A percentile compares a stretch with the other conserved stretches of the same genome.
Evolutionary conservation across 1,284 basidiomycete species (phyloP).

Genomic region (Cerioporus squamosus): DNA sequence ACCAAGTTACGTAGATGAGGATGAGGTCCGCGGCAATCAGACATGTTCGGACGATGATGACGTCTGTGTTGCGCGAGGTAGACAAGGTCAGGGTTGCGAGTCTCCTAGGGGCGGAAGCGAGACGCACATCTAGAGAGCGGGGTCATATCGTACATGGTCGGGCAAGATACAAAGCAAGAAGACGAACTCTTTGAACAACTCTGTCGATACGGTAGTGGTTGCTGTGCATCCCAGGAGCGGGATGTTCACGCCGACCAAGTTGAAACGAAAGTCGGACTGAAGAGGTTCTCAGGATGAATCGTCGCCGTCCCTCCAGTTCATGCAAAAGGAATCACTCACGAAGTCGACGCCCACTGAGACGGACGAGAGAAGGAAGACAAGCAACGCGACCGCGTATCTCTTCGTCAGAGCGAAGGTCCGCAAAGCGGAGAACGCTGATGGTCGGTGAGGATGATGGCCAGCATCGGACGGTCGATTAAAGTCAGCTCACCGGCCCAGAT

Average conservation of each 20-base stretch:
- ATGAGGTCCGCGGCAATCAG: neutral
- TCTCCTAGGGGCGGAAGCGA: neutral
- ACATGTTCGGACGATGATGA: neutral
- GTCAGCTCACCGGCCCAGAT: neutral
- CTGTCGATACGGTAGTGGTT: neutral
- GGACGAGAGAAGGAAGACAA: neutral
- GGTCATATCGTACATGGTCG: too few species aligned
- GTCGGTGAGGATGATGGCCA: neutral
- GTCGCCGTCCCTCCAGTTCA: neutral
- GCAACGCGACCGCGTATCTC: neutral
- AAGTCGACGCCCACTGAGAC: neutral
- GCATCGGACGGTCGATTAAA: too few species aligned
- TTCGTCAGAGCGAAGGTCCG: neutral
- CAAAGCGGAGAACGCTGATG: neutral
- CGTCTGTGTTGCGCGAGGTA: neutral
- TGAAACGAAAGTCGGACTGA: neutral
- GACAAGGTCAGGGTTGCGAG: too few species aligned
- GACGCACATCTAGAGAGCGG: neutral
- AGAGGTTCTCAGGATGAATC: neutral
- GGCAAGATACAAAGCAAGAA: too few species aligned
- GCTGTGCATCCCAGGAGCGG: neutral
- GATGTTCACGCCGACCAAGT: neutral
- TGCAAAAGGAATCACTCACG: neutral
- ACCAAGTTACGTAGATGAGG: neutral
- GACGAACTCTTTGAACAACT: neutral